Percentiles rank a stretch among this genome's conserved stretches.
phyloP scores from a whole-genome alignment of 1,284 basidiomycete genomes.

The Cryptococcus sp. region DNA sequence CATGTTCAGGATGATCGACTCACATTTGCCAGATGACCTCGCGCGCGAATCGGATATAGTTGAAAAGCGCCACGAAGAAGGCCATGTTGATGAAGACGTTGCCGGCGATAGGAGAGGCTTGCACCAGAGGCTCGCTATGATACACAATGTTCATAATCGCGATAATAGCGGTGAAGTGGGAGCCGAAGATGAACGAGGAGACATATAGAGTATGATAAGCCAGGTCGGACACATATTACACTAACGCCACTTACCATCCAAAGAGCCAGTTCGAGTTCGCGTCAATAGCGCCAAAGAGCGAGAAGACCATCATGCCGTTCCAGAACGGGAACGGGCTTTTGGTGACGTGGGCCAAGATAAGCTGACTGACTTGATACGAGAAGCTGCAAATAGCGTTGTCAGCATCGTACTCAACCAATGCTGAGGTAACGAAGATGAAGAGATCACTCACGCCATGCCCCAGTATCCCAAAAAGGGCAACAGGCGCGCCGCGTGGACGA shows the following conservation, averaged over 20 bases:
- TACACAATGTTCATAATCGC: background rate
- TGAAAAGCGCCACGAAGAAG: slow-evolving; percentile 64
- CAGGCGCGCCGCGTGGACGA: slow-evolving; percentile 63
- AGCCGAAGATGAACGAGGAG: too few species aligned
- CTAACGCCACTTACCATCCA: slow-evolving; percentile 60
- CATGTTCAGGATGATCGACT: slow-evolving; percentile 8
- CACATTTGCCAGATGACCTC: slow-evolving; percentile 78
- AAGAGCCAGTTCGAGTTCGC: slow-evolving; percentile 72
- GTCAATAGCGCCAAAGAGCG: slow-evolving; percentile 74
- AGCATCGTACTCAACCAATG: background rate
- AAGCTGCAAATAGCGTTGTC: slow-evolving; percentile 36
- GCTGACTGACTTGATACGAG: slow-evolving; percentile 72
- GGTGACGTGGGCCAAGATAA: slow-evolving; percentile 93
- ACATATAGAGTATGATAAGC: too few species aligned
- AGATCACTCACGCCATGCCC: slow-evolving; percentile 65
- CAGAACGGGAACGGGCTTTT: slow-evolving; percentile 79
- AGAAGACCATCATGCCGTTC: slow-evolving; percentile 86
- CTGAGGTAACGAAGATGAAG: background rate
- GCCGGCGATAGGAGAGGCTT: slow-evolving; percentile 58
- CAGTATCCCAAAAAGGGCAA: slow-evolving; percentile 86
- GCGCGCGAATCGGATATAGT: slow-evolving; percentile 76
- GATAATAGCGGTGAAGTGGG: too few species aligned
- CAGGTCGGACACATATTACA: background rate
- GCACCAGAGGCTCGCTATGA: slow-evolving; percentile 42
- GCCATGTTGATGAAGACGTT: slow-evolving; percentile 63